Evolutionary conservation across 169 alveolate species (phyloP), one percentile per base, ranked within the genome.

Genomic region (Besnoitia besnoiti): DNA sequence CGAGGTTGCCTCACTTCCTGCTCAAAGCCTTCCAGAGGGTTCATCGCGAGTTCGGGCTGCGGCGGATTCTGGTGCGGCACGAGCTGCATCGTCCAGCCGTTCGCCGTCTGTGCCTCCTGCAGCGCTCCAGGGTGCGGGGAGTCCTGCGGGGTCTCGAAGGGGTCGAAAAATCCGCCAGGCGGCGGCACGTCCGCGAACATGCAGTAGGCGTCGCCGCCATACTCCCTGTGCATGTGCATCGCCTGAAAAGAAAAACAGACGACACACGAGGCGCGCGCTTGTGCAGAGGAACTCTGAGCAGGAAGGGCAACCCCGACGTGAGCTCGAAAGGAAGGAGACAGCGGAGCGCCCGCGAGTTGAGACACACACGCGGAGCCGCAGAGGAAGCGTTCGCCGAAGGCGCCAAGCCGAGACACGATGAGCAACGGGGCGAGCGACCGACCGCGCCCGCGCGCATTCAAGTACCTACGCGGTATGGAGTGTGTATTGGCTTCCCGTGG

Each of bases 161-260:
- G 94, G 46, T 91, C 94, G 47, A 80, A 91, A 50, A 91, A 91
- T 24, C 91, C 94, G 37, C 94, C 94, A 3, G 94, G 94, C 0
- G 94, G 94, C 7, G 94, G 94, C 37, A 51, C 62, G 80, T 49
- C 46, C 7, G 85, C 59, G 39, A 91, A 91, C 50, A 91, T 50
- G 42, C 79, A 89, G 76, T 91, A 84, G 40, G 84, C 85, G 46
- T 91, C 91, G 46, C 73, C 87, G 49, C 75, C 77, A 14, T 89
- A 89, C 8, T 91, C 94, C 0, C 76, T 61, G 85, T 73, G 51
- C 94, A 82, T 91, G 40, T 49, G 94, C 88, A 91, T 35, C 5
- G 94, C 94, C 94, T 90, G 79, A 40, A 42, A 2, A 59, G 67
- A 16, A 55, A n/a, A n/a, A 16, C 67, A 0, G 33, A n/a, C 67